Evolutionary conservation across 1,284 basidiomycete species (phyloP).

Genomic region (Marasmius oreades): DNA sequence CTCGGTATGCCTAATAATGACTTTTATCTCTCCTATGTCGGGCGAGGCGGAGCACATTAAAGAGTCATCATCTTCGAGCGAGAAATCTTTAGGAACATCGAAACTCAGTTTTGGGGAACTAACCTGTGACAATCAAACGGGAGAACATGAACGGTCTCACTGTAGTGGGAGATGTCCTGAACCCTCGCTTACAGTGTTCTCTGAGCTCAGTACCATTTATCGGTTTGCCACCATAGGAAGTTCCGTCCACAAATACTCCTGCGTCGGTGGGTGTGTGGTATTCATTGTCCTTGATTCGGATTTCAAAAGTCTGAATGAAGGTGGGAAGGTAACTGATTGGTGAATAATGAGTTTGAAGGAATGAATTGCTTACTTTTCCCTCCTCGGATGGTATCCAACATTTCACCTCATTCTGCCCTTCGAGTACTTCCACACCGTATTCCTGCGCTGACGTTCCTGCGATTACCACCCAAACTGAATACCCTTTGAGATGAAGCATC

Average conservation of each 20-base stretch:
- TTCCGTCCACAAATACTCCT: background rate
- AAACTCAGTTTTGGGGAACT: background rate
- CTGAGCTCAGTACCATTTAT: background rate
- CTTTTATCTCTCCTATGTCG: background rate
- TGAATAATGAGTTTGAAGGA: background rate
- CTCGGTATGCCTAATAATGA: background rate
- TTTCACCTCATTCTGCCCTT: conserved; percentile 1
- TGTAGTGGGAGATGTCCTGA: background rate
- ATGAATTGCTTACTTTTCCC: conserved; percentile 3
- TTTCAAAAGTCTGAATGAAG: background rate
- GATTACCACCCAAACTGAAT: conserved; percentile 7
- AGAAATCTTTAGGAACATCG: background rate
- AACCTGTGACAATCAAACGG: background rate
- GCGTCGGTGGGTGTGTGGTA: background rate
- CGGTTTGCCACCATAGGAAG: background rate
- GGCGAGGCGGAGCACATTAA: background rate
- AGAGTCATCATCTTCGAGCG: background rate
- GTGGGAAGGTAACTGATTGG: background rate
- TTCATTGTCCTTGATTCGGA: conserved; percentile 1
- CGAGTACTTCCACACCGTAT: background rate
- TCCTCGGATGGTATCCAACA: conserved; percentile 12
- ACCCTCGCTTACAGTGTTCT: background rate
- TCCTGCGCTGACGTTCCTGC: conserved; percentile 1
- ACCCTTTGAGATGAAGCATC: background rate
- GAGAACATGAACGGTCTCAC: conserved; percentile 1